Evolutionary conservation across 2,329 filamentous ascomycete genomes (phyloP).

Genomic region (Drechslera avenae): DNA sequence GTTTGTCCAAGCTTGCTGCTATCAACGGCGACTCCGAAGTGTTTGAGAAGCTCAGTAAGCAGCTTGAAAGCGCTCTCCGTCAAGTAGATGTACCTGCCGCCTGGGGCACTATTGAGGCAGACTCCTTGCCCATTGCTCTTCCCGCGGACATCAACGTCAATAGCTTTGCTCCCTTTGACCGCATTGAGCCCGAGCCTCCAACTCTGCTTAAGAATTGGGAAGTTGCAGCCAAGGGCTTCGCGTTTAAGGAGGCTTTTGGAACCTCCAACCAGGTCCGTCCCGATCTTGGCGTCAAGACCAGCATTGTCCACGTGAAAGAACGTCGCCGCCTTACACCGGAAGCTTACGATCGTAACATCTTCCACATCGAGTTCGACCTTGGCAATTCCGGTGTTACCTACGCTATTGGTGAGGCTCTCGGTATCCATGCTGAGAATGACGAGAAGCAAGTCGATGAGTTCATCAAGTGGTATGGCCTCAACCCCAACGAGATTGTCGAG

Average conservation of each 20-base stretch:
- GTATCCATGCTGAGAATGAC: constrained; percentile 95
- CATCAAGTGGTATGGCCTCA: constrained; percentile 86
- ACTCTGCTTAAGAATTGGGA: constrained; percentile 77
- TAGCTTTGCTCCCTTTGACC: constrained; percentile 82
- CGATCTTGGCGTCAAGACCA: constrained; percentile 84
- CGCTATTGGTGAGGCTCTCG: constrained; percentile 95
- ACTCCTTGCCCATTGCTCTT: constrained; percentile 58
- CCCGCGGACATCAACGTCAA: constrained; percentile 71
- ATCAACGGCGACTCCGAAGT: constrained; percentile 65
- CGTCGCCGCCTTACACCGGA: constrained; percentile 88
- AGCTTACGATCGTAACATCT: constrained; percentile 97
- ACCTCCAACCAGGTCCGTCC: constrained; percentile 77
- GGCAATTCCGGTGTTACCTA: constrained; percentile 90
- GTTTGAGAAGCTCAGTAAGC: constrained; percentile 63
- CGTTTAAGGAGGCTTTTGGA: constrained; percentile 92
- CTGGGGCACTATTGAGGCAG: constrained; percentile 77
- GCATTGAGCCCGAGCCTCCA: constrained; percentile 71
- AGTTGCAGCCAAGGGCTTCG: constrained; percentile 81
- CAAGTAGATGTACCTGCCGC: constrained; percentile 75
- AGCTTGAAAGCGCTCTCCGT: constrained; percentile 71
- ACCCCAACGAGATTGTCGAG: constrained; percentile 84
- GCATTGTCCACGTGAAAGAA: constrained; percentile 88
- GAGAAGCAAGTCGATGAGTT: constrained; percentile 77
- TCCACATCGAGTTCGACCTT: constrained; percentile 99
- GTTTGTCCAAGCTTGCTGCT: constrained; percentile 68